phyloP scores from a whole-genome alignment of 2,329 filamentous ascomycete species.

The Colletotrichum noveboracense region DNA sequence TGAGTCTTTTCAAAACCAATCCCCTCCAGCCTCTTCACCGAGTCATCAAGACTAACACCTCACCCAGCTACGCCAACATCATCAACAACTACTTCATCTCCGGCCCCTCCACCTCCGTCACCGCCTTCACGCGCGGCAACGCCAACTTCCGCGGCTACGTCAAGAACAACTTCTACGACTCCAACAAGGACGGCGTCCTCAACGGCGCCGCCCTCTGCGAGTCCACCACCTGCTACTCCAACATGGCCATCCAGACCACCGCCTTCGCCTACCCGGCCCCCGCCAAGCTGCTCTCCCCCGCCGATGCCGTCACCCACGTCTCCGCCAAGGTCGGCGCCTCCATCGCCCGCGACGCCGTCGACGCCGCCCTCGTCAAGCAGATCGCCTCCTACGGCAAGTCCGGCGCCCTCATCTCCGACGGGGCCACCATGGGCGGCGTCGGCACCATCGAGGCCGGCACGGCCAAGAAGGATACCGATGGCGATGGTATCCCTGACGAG shows the following conservation, averaged over 20 bases:
- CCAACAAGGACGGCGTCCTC: conserved; percentile 51
- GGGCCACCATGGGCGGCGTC: conserved; percentile 45
- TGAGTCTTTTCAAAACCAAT: not conserved
- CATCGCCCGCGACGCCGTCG: conserved; percentile 47
- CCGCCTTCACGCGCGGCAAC: conserved; percentile 61
- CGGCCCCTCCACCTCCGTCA: conserved; percentile 53
- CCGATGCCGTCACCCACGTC: conserved; percentile 45
- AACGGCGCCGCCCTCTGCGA: conserved; percentile 51
- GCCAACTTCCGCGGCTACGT: conserved; percentile 58
- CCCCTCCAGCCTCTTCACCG: not conserved
- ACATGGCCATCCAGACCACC: conserved; percentile 45
- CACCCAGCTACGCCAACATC: conserved; percentile 51
- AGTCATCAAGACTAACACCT: not conserved
- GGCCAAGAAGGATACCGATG: conserved; percentile 47
- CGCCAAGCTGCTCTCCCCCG: conserved; percentile 39
- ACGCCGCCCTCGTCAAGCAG: conserved; percentile 45
- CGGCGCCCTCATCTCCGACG: conserved; percentile 51
- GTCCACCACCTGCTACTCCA: conserved; percentile 48
- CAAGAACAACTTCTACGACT: conserved; percentile 57
- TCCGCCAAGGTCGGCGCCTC: conserved; percentile 46
- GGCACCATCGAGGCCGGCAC: conserved; percentile 43
- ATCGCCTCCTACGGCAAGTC: conserved; percentile 49
- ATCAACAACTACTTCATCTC: conserved; percentile 63
- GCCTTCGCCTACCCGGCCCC: conserved; percentile 50
- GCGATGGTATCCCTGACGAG: conserved; percentile 55